Percentiles rank a stretch among this genome's conserved stretches.
phyloP scores from a whole-genome alignment of 495 filamentous ascomycete species.

The Daldinia bambusicola region DNA sequence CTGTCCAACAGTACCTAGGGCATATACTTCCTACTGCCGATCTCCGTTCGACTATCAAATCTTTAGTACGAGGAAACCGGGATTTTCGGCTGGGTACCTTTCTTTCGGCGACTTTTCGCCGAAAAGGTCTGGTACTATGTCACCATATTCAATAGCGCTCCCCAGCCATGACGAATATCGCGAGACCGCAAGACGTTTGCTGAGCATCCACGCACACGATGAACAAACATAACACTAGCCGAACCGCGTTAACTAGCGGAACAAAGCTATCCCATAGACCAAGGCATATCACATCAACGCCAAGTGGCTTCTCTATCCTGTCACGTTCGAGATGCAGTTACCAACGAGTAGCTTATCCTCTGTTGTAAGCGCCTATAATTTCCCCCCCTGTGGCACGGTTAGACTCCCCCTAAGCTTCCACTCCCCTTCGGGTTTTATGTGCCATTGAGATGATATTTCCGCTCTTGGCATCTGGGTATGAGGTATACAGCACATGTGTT shows the following conservation, averaged over 20 bases:
- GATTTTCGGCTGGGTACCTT: background rate
- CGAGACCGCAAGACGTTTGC: constrained; percentile 13
- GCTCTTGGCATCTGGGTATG: constrained; percentile 13
- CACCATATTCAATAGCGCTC: constrained; percentile 12
- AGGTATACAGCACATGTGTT: constrained; percentile 3
- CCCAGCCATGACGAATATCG: background rate
- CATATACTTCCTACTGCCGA: constrained; percentile 13
- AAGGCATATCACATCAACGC: constrained; percentile 29
- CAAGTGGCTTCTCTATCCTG: constrained; percentile 18
- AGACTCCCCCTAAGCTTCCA: background rate
- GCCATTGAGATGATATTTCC: constrained; percentile 20
- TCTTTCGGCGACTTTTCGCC: background rate
- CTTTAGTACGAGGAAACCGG: constrained; percentile 14
- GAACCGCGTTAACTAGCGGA: background rate
- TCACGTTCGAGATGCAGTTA: constrained; percentile 18
- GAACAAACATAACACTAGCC: constrained; percentile 2
- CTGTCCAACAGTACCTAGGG: background rate
- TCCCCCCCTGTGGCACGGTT: constrained; percentile 21
- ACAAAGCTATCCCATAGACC: constrained; percentile 7
- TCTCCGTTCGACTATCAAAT: constrained; percentile 22
- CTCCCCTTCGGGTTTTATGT: constrained; percentile 10
- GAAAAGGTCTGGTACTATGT: background rate
- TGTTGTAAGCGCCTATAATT: constrained; percentile 29
- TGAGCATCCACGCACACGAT: constrained; percentile 16
- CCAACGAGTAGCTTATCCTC: constrained; percentile 9